These are phyloP conservation scores for Hypoxylon crocopeplum DNA, from an alignment of 495 filamentous ascomycete species.

Conservation along the genomic window DNA sequence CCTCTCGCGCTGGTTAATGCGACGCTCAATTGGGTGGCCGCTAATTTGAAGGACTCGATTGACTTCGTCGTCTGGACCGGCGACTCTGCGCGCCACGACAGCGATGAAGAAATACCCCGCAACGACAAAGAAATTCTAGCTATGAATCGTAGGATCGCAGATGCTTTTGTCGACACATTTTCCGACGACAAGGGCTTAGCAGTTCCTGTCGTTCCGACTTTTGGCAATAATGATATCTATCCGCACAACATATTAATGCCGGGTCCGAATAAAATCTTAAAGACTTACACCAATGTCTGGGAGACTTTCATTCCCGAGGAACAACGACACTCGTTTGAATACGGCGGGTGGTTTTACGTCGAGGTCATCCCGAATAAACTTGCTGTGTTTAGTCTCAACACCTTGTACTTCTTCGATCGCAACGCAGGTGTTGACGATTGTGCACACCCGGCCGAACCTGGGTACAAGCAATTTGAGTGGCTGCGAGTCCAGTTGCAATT, in stretches of 20 bases:
- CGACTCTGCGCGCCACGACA: slow-evolving; percentile 94
- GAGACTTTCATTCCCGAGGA: slow-evolving; percentile 86
- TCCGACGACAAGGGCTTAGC: slow-evolving; percentile 61
- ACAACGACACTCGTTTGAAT: slow-evolving; percentile 89
- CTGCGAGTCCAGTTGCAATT: slow-evolving; percentile 87
- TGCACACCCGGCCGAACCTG: slow-evolving; percentile 74
- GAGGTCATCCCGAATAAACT: slow-evolving; percentile 89
- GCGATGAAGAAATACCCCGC: slow-evolving; percentile 83
- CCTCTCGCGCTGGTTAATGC: slow-evolving; percentile 81
- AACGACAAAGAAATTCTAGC: slow-evolving; percentile 73
- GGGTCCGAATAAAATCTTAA: slow-evolving; percentile 86
- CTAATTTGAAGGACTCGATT: slow-evolving; percentile 79
- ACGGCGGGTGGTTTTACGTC: slow-evolving; percentile 91
- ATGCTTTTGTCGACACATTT: slow-evolving; percentile 79
- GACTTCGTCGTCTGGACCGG: slow-evolving; percentile 99
- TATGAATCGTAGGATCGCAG: slow-evolving; percentile 75
- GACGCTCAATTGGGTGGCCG: slow-evolving; percentile 91
- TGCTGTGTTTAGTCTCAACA: slow-evolving; percentile 94
- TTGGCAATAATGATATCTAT: slow-evolving; percentile 97
- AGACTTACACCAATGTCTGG: slow-evolving; percentile 77
- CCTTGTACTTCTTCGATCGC: slow-evolving; percentile 91
- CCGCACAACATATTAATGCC: slow-evolving; percentile 92
- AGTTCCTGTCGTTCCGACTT: slow-evolving; percentile 86
- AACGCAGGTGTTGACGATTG: slow-evolving; percentile 95
- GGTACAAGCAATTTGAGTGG: slow-evolving; percentile 97